Evolutionary conservation across 2,329 filamentous ascomycete genomes (phyloP), one percentile per base, ranked within the genome.

Genomic region (Alternaria arborescens): DNA sequence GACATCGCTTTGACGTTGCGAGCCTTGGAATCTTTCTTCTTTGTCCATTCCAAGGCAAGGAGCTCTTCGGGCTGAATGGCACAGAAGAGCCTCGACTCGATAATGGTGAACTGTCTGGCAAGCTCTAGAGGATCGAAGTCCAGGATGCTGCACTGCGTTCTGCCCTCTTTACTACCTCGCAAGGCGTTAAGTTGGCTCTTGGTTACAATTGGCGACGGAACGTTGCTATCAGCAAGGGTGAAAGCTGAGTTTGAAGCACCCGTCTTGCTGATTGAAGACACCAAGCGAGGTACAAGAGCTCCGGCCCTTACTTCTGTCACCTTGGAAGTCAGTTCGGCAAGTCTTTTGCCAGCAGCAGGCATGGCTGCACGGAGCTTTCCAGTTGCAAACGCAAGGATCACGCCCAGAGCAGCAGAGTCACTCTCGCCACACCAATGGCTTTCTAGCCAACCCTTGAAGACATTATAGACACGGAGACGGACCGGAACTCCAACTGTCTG

Each of bases 381-480:
- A 67, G 90, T 87, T 2, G 94, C 93, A 78, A 99, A 99, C 1
- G 87, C 83, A 34, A 90, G 84, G 64, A 99, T 96, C 50, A 91
- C 82, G 0, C 86, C 83, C 8, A 99, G 83, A 1, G 94, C 93
- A 12, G 88, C 85, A 54, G 87, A 87, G 75, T 99, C 95, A 11
- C 89, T 88, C 60, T 93, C 88, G 65, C 92, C 88, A 48, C 91
- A 88, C 94, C 95, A 99, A 79, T 99, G 93, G 7, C 91, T 95
- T 81, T 98, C 95, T 20, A 99, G 83, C 95, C 95, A 99, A 42
- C 92, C 91, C 79, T 99, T 99, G 84, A 99, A 93, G 58, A 93
- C 90, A 76, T 99, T 98, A 82, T 96, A 98, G 1, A 98, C 93
- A 52, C 95, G 88, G 48, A 99, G 83, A 52, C 94, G 89, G 22